Evolutionary conservation across 2,329 filamentous ascomycete species (phyloP), one percentile per base, ranked within the genome.

Genomic region (Rhynchosporium graminicola): DNA sequence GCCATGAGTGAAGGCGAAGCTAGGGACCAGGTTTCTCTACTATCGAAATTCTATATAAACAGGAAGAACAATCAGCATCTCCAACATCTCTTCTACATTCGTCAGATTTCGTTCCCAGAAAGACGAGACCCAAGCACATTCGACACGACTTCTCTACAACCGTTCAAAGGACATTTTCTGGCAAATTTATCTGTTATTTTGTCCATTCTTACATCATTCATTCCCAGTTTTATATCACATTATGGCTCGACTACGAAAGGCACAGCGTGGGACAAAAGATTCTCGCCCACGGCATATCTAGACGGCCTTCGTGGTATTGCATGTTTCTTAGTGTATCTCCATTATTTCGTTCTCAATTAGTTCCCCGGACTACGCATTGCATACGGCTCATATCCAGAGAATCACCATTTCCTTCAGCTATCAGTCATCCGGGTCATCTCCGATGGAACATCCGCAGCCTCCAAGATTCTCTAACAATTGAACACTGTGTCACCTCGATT

Each of bases 281-380:
- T 65, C 3, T 76, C 67, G 62, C 72, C 76, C 50, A 80, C 78
- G 0, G 77, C 78, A 2, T 80, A 79, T 64, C 76, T 81, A 54
- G 78, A 81, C 66, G 79, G 79, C 40, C 72, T 81, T 36, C 77
- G 79, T 12, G 79, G 79, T 40, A 68, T 81, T 40, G 79, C 78
- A 20, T 70, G 75, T 5, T 61, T 67, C 4, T 57, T 65, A 15
- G 63, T 69, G 3, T 62, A 63, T 36, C 26, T 66, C 1, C 57
- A 62, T n/a, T 62, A 68, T 40, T 68, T 68, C 47, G 38, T 59
- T 13, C 33, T 62, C 2, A 63, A 63, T 13, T 69, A 64, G 64
- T 65, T 50, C 28, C 56, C 57, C n/a, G 36, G 26, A 13, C 56
- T 68, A 3, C 48, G 58, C n/a, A 56, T 60, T n/a, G 64, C 60